Evolutionary conservation across 495 filamentous ascomycete species (phyloP), one percentile per base, ranked within the genome.

Genomic region (Talaromyces borbonicus): DNA sequence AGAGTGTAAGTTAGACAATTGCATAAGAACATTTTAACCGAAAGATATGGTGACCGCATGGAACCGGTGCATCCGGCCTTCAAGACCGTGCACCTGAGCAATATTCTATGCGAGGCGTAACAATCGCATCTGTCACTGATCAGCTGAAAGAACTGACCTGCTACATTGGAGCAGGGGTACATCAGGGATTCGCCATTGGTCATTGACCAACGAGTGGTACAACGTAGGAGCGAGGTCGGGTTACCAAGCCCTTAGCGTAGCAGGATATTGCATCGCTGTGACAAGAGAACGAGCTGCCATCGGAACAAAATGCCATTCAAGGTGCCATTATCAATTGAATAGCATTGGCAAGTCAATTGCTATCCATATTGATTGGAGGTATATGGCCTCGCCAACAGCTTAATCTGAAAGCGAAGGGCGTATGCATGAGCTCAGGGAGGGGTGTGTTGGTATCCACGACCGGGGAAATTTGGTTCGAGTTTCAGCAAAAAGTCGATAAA

Each of bases 41-140:
- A 71, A 58, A 54, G 56, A 59, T 59, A 60, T 56, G 63, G 57
- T 67, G 37, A 26, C 33, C 46, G 33, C 46, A 26, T 49, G 20
- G 25, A 33, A 37, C 35, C 24, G 37, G 14, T 19, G 20, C 37
- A 43, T 42, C 35, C 22, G 37, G 47, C 29, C 25, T 33, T 20
- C 8, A 31, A 49, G 47, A 55, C 62, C 61, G 62, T 63, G 66
- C 63, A 72, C 60, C 60, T 67, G 60, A 64, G 59, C 56, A 60
- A 57, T 57, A 60, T 47, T 57, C 52, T 51, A 67, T 69, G 68
- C 65, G 58, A 61, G 58, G 68, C 63, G 59, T 66, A 56, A 58
- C 55, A 46, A 63, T 58, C 70, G 68, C 68, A 72, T 65, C 55
- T 49, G 55, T 58, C 55, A 57, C 45, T 61, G 65, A 66, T 72